A percentile compares a stretch with the other conserved stretches of the same genome.
These are phyloP conservation scores for Scheffersomyces insectosa DNA, from an alignment of 1,139 yeast genomes.

Conservation along the genomic window DNA sequence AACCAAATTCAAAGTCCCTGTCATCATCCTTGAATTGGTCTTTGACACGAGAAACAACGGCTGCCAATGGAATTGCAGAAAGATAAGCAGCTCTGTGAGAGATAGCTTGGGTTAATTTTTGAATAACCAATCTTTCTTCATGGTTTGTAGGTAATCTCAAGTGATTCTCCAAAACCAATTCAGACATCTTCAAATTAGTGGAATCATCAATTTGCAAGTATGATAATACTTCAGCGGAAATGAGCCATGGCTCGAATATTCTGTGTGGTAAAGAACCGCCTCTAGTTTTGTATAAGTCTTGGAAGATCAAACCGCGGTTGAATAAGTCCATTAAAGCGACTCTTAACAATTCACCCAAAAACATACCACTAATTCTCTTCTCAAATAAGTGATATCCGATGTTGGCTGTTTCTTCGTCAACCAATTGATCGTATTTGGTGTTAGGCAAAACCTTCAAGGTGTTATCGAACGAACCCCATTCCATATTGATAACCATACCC, in stretches of 20 bases:
- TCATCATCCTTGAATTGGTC: constrained; percentile 52
- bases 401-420: constrained; percentile 77
- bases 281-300: constrained; percentile 49
- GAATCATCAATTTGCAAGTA: constrained; percentile 81
- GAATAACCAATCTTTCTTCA: constrained; percentile 72
- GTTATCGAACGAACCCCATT: constrained; percentile 97
- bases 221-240: constrained; percentile 82
- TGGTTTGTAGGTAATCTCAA: constrained; percentile 65
- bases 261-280: constrained; percentile 64
- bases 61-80: constrained; percentile 87
- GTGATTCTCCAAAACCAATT: constrained; percentile 59
- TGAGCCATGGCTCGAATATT: constrained; percentile 70
- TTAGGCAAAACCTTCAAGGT: constrained; percentile 68
- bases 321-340: constrained; percentile 69
- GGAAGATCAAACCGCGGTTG: constrained; percentile 54
- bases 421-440: constrained; percentile 68
- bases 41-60: constrained; percentile 49
- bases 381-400: constrained; percentile 88
- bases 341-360: constrained; percentile 84
- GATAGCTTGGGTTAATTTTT: constrained; percentile 71
- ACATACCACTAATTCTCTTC: constrained; percentile 93
- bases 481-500: constrained; percentile 90
- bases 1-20: constrained; percentile 83
- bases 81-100: constrained; percentile 83
- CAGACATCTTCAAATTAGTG: constrained; percentile 65